Evolutionary conservation across 129 eudicot genomes (phyloP).

Genomic region (Chrysanthemum lavandulifolium): DNA sequence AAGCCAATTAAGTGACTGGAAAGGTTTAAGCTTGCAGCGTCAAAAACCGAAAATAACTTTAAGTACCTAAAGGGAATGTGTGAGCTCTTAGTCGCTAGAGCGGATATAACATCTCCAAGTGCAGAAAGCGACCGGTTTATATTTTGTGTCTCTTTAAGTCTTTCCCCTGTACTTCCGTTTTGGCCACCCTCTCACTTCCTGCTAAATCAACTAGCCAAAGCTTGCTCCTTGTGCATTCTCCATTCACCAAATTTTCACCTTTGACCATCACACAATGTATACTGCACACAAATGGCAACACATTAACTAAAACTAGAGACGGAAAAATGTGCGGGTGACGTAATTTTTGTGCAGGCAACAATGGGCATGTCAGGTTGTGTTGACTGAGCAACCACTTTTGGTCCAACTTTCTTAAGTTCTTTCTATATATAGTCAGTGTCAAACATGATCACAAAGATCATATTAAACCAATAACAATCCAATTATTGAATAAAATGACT

Average conservation of each 20-base stretch:
- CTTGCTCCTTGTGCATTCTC: slow-evolving; percentile 91
- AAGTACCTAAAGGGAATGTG: slow-evolving; percentile 84
- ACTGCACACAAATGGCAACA: slow-evolving; percentile 49
- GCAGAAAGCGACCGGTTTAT: slow-evolving; percentile 95
- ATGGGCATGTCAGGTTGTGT: not conserved
- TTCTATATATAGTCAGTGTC: not conserved
- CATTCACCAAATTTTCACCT: slow-evolving; percentile 81
- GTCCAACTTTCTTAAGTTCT: not conserved
- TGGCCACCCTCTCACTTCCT: slow-evolving; percentile 90
- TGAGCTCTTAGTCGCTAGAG: slow-evolving; percentile 84
- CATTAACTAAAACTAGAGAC: no score
- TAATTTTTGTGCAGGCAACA: not conserved
- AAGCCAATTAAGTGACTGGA: slow-evolving; percentile 5
- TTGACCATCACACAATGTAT: slow-evolving; percentile 98
- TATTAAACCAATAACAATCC: not conserved
- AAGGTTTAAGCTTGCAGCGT: not conserved
- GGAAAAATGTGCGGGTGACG: not conserved
- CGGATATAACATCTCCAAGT: slow-evolving; percentile 95
- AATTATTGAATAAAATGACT: not conserved
- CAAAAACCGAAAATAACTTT: not conserved
- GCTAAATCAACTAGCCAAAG: slow-evolving; percentile 94
- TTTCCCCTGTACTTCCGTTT: slow-evolving; percentile 95
- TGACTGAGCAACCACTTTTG: not conserved
- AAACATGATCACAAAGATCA: not conserved
- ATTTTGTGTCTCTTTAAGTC: slow-evolving; percentile 91